Evolutionary conservation across 2,329 filamentous ascomycete species (phyloP).

Genomic region (Thelonectria olida): DNA sequence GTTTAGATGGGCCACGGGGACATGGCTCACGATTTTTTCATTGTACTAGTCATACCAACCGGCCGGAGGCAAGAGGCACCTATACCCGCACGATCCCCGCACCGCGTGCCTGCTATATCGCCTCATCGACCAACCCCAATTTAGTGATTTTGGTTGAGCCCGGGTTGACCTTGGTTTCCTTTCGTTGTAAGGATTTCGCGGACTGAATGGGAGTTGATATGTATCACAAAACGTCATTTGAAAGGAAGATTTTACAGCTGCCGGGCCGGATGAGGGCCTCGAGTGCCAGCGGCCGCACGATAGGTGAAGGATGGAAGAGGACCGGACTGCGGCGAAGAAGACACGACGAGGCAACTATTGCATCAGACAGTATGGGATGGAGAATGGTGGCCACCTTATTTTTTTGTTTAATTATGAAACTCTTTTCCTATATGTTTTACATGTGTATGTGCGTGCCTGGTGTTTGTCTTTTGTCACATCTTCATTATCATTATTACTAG

Average conservation of each 20-base stretch:
- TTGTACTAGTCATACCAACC: constrained; percentile 44
- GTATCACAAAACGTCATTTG: constrained; percentile 44
- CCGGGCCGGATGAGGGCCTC: constrained; percentile 32
- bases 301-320: constrained; percentile 25
- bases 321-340: constrained; percentile 28
- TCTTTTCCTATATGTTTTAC: constrained; percentile 41
- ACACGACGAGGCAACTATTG: constrained; percentile 38
- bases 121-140: constrained; percentile 29
- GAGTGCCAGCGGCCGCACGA: constrained; percentile 29
- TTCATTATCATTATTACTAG: constrained; percentile 8
- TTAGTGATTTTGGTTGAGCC: constrained; percentile 40
- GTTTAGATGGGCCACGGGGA: constrained; percentile 48
- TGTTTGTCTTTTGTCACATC: constrained; percentile 20
- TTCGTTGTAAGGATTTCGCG: constrained; percentile 44
- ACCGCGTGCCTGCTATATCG: constrained; percentile 27
- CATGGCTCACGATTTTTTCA: constrained; percentile 51
- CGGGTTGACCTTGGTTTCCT: constrained; percentile 41
- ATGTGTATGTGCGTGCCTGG: constrained; percentile 16
- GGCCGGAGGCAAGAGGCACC: constrained; percentile 33
- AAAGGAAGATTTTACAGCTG: constrained; percentile 36
- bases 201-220: constrained; percentile 43
- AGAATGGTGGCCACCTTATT: constrained; percentile 56
- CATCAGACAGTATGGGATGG: constrained; percentile 45
- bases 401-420: constrained; percentile 61
- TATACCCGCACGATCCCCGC: constrained; percentile 29